phyloP scores from a whole-genome alignment of 805 yeast genomes.

The Crinitomyces ghanaensis region DNA sequence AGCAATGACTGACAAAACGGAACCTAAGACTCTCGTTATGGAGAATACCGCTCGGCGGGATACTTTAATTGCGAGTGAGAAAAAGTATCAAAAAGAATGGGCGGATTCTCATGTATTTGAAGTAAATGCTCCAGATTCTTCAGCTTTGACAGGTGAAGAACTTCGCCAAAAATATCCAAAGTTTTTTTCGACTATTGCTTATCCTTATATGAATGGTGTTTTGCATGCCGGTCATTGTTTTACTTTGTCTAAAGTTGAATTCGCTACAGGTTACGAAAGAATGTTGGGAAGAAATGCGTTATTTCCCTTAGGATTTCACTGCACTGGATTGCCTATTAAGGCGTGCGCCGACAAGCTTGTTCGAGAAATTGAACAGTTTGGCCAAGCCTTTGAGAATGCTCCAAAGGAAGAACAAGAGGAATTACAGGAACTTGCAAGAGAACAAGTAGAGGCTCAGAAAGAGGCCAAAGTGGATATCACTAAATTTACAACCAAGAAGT shows the following conservation, averaged over 20 bases:
- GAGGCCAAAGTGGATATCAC: conserved; percentile 59
- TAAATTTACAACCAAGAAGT: conserved; percentile 83
- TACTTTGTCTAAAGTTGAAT: conserved; percentile 89
- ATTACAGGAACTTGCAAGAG: conserved; percentile 6
- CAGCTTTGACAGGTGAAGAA: conserved; percentile 51
- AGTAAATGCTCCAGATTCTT: conserved; percentile 75
- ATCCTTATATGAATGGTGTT: conserved; percentile 98
- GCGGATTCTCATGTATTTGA: conserved; percentile 76
- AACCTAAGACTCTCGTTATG: conserved; percentile 20
- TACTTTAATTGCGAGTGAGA: conserved; percentile 77
- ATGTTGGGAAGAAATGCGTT: conserved; percentile 87
- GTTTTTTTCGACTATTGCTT: conserved; percentile 88
- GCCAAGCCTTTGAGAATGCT: conserved; percentile 59
- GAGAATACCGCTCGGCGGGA: conserved; percentile 79
- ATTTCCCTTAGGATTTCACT: conserved; percentile 96
- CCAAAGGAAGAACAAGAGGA: conserved; percentile 43
- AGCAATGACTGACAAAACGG: no score
- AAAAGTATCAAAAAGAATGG: conserved; percentile 82
- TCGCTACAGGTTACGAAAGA: conserved; percentile 85
- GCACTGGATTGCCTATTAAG: conserved; percentile 97
- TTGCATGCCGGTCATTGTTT: conserved; percentile 96
- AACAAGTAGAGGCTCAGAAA: conserved; percentile 18
- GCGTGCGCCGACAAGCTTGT: conserved; percentile 92
- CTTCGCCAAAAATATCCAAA: conserved; percentile 75
- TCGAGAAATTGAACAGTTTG: conserved; percentile 88